A percentile compares a stretch with the other conserved stretches of the same genome.
phyloP scores from a whole-genome alignment of 495 filamentous ascomycete genomes.

The Aspergillus haitiensis region DNA sequence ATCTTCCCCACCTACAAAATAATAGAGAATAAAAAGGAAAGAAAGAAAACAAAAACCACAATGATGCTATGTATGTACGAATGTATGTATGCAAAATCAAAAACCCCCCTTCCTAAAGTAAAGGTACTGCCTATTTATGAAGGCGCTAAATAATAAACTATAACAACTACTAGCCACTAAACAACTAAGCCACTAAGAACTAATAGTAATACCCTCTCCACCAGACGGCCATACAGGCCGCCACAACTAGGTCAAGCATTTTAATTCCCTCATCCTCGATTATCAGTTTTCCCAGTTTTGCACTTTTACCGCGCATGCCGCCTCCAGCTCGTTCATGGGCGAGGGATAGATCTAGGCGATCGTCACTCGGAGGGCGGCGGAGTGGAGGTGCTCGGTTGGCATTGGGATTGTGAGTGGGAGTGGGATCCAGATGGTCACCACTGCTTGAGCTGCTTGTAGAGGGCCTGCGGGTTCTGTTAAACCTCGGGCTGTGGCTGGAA shows the following conservation, averaged over 20 bases:
- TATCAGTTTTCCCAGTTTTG: slow-evolving; percentile 90
- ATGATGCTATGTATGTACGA: too few species aligned
- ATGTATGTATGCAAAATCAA: too few species aligned
- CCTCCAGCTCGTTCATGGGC: slow-evolving; percentile 79
- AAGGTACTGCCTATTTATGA: too few species aligned
- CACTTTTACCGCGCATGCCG: slow-evolving; percentile 77
- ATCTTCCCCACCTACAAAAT: not conserved
- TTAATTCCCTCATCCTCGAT: slow-evolving; percentile 88
- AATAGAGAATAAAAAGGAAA: not conserved
- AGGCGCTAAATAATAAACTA: too few species aligned
- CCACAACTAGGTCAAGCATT: slow-evolving; percentile 92
- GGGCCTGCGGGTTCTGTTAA: slow-evolving; percentile 17
- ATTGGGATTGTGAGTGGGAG: slow-evolving; percentile 1
- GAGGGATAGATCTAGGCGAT: slow-evolving; percentile 66
- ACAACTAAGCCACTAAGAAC: not conserved
- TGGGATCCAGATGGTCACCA: slow-evolving; percentile 21
- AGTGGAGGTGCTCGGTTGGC: slow-evolving; percentile 7
- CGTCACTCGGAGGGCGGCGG: slow-evolving; percentile 28
- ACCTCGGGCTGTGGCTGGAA: slow-evolving; percentile 30
- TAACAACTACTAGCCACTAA: not conserved
- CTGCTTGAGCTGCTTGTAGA: slow-evolving; percentile 37
- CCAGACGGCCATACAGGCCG: slow-evolving; percentile 88
- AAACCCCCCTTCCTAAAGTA: too few species aligned
- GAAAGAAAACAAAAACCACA: not conserved
- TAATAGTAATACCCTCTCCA: slow-evolving; percentile 80